Conservation (phyloP, 2,329 filamentous ascomycete genomes). For the Penicillium rolfsii region DNA sequence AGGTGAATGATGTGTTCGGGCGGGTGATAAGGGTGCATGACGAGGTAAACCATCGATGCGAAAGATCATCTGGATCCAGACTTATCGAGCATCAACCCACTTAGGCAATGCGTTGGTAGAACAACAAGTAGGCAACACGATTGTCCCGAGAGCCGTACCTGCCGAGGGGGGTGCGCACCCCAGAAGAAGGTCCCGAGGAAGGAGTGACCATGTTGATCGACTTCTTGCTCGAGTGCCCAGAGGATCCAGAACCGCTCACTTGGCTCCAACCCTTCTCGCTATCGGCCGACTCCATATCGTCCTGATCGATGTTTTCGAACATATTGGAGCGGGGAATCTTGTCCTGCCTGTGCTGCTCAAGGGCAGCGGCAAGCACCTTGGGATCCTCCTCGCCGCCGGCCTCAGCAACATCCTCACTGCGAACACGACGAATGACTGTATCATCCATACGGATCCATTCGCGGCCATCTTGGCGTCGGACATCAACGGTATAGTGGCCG, state of each 20-base stretch:
- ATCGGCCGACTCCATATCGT: slow-evolving; percentile 68
- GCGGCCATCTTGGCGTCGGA: slow-evolving; percentile 87
- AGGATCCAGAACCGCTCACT: slow-evolving; percentile 65
- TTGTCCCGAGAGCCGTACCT: slow-evolving; percentile 76
- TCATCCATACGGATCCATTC: slow-evolving; percentile 98
- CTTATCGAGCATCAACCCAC: neutral
- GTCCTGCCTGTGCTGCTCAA: slow-evolving; percentile 67
- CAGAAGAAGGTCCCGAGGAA: slow-evolving; percentile 58
- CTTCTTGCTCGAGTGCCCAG: slow-evolving; percentile 63
- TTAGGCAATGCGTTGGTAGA: slow-evolving; percentile 76
- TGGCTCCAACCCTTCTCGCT: slow-evolving; percentile 75
- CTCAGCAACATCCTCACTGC: slow-evolving; percentile 86
- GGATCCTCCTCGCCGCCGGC: slow-evolving; percentile 79
- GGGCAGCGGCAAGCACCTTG: slow-evolving; percentile 65
- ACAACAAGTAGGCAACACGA: slow-evolving; percentile 95
- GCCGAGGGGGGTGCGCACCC: slow-evolving; percentile 58
- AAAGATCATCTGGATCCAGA: neutral
- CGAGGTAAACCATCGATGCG: neutral
- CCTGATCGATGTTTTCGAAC: slow-evolving; percentile 68
- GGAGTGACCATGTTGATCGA: slow-evolving; percentile 70
- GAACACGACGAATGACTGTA: slow-evolving; percentile 81
- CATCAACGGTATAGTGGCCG: slow-evolving; percentile 97
- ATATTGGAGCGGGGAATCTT: slow-evolving; percentile 65
- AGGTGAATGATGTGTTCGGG: slow-evolving; percentile 6
- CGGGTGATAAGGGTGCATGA: neutral